Conservation (phyloP, 768 basidiomycete genomes). For the Tephrocybe sp. region DNA sequence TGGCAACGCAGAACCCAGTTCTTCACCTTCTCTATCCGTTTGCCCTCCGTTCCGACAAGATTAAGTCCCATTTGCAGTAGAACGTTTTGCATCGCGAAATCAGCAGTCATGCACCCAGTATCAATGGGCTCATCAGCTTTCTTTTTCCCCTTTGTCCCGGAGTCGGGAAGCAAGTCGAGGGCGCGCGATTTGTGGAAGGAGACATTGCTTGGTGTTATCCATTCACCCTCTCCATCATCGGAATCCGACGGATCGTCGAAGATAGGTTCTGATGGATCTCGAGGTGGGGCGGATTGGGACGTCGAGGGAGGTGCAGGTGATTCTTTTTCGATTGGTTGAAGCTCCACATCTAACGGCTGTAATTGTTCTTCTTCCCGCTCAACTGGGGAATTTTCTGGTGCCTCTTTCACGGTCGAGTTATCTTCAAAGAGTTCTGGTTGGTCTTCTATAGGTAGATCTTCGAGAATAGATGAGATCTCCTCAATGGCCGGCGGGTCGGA, state of each 20-base stretch:
- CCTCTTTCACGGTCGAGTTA: conserved; percentile 1
- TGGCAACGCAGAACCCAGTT: conserved; percentile 97
- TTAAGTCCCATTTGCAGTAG: conserved; percentile 91
- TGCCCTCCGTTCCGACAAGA: conserved; percentile 87
- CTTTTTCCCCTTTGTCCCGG: conserved; percentile 34
- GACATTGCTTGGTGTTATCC: conserved; percentile 94
- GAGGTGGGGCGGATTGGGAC: conserved; percentile 5
- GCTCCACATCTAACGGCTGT: conserved; percentile 47
- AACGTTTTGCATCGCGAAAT: conserved; percentile 99
- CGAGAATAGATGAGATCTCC: conserved; percentile 14
- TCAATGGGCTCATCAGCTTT: conserved; percentile 43
- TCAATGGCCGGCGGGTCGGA: conserved; percentile 7
- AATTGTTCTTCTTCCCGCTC: conserved; percentile 22
- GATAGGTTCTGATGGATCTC: conserved; percentile 31
- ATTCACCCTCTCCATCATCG: conserved; percentile 88
- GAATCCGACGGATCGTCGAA: conserved; percentile 77
- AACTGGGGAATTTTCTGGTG: conserved; percentile 16
- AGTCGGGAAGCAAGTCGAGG: conserved; percentile 72
- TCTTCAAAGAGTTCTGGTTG: conserved; percentile 13
- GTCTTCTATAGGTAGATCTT: conserved; percentile 15
- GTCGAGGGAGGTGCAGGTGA: conserved; percentile 4
- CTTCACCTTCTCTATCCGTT: conserved; percentile 84
- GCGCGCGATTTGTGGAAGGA: conserved; percentile 83
- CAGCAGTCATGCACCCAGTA: conserved; percentile 94
- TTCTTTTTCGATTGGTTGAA: conserved; percentile 32